Conservation (phyloP, 1,139 yeast species). For the Candida freyschussii region DNA sequence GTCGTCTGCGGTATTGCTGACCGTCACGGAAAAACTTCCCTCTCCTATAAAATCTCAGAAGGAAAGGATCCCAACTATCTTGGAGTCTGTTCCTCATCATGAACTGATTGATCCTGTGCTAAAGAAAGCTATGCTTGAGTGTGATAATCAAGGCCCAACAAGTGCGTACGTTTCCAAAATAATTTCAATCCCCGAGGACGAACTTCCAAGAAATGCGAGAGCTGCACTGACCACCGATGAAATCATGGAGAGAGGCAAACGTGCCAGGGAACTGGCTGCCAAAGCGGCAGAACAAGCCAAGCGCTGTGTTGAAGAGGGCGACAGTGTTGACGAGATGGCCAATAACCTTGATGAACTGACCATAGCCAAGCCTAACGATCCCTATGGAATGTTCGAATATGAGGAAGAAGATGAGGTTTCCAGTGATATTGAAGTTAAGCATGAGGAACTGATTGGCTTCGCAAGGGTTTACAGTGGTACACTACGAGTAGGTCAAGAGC, state of each 20-base stretch:
- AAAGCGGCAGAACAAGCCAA: slow-evolving; percentile 63
- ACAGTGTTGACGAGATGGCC: slow-evolving; percentile 11
- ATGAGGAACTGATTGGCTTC: slow-evolving; percentile 76
- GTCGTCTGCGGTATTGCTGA: slow-evolving; percentile 75
- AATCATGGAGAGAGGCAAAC: slow-evolving; percentile 58
- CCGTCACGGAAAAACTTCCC: slow-evolving; percentile 82
- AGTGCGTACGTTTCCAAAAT: slow-evolving; percentile 89
- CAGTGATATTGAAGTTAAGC: slow-evolving; percentile 41
- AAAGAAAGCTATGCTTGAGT: slow-evolving; percentile 52
- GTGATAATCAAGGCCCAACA: slow-evolving; percentile 60
- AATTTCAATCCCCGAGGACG: slow-evolving; percentile 76
- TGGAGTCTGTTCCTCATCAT: slow-evolving; percentile 52
- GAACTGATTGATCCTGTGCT: slow-evolving; percentile 47
- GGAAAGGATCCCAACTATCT: slow-evolving; percentile 61
- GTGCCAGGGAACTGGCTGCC: slow-evolving; percentile 65
- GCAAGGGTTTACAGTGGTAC: slow-evolving; percentile 88
- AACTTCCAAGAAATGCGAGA: slow-evolving; percentile 58
- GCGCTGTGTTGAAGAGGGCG: slow-evolving; percentile 26
- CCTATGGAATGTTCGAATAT: slow-evolving; percentile 26
- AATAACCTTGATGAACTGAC: slow-evolving; percentile 14
- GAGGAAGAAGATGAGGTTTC: slow-evolving; percentile 39
- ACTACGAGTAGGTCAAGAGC: slow-evolving; percentile 64
- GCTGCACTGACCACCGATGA: slow-evolving; percentile 48
- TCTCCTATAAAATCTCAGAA: slow-evolving; percentile 76
- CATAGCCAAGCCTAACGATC: slow-evolving; percentile 26